phyloP scores from a whole-genome alignment of 208 protist species.

The Acanthamoeba castellanii region DNA sequence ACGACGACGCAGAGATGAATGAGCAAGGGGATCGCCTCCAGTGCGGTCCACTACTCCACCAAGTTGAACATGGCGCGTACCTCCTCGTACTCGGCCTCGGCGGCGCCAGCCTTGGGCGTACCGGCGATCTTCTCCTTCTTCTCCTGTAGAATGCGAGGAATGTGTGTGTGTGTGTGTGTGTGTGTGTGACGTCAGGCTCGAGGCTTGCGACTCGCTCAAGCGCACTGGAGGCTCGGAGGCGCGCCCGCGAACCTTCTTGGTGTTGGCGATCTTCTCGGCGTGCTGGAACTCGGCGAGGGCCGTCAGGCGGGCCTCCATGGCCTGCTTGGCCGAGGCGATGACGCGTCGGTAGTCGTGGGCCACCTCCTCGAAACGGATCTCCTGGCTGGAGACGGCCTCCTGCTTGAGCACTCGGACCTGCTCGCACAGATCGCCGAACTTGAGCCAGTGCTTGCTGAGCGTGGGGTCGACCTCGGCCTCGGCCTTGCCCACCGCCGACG shows the following conservation, averaged over 20 bases:
- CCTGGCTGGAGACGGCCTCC: constrained; percentile 58
- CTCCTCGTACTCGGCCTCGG: constrained; percentile 54
- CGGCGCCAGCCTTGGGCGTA: constrained; percentile 38
- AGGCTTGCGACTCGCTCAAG: no score
- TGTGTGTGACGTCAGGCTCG: neutral
- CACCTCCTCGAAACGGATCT: constrained; percentile 69
- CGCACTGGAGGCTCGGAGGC: no score
- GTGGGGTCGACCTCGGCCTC: neutral
- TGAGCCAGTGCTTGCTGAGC: constrained; percentile 64
- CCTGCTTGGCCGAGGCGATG: constrained; percentile 36
- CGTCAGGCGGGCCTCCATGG: constrained; percentile 5
- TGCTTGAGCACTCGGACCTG: constrained; percentile 43
- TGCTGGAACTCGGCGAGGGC: constrained; percentile 70
- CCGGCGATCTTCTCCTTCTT: constrained; percentile 53
- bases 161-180: no score
- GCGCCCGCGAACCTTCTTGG: constrained; percentile 50
- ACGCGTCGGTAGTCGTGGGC: constrained; percentile 31
- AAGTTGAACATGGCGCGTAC: neutral
- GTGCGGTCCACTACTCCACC: no score
- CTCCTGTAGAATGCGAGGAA: neutral
- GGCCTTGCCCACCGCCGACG: constrained; percentile 22
- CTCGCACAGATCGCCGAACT: constrained; percentile 50
- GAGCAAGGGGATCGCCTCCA: neutral
- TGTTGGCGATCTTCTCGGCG: constrained; percentile 24
- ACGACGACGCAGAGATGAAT: neutral